Evolutionary conservation across 306 rosid species (phyloP).

Genomic region (Sphenostylis stenocarpa): DNA sequence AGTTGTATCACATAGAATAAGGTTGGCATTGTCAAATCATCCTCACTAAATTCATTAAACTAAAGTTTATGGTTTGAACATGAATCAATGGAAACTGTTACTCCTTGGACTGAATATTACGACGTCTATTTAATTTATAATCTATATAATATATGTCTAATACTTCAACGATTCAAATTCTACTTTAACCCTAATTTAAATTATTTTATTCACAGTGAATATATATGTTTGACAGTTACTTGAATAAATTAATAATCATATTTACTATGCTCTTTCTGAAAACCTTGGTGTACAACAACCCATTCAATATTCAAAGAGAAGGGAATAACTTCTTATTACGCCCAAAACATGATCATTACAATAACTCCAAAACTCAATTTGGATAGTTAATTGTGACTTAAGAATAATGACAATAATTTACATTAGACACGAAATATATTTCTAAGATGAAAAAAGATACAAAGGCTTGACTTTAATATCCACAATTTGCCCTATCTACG

Average conservation of each 20-base stretch:
- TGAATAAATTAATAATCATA: not conserved
- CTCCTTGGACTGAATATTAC: not conserved
- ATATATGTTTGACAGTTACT: not conserved
- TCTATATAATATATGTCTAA: no score
- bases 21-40: no score
- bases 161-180: not conserved
- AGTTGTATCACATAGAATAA: no score
- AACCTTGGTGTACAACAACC: not conserved
- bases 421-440: not conserved
- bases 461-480: not conserved
- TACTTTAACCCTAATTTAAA: not conserved
- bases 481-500: not conserved
- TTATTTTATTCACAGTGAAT: not conserved
- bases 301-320: no score
- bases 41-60: no score
- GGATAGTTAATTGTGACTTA: not conserved
- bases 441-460: not conserved
- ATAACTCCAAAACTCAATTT: not conserved
- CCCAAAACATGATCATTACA: no score
- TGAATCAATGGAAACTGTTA: not conserved
- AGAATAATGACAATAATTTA: not conserved
- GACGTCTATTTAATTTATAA: no score
- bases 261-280: not conserved
- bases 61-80: not conserved
- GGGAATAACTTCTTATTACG: no score